Conservation (phyloP, 768 basidiomycete genomes). For the Auriscalpium orientale region DNA sequence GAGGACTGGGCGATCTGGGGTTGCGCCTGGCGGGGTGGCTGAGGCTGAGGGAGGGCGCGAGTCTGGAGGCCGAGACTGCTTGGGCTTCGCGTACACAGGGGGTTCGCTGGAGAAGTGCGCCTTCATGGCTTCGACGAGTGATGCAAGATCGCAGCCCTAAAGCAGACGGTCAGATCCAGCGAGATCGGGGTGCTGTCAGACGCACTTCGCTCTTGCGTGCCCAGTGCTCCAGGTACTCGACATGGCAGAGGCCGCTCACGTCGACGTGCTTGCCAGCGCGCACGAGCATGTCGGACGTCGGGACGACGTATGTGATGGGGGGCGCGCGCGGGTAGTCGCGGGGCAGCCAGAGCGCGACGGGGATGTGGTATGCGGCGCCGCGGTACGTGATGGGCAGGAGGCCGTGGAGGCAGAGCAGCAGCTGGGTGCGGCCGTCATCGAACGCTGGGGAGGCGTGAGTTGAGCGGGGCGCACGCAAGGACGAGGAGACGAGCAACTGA, state of each 20-base stretch:
- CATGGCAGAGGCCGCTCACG: constrained; percentile 63
- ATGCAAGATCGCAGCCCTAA: constrained; percentile 72
- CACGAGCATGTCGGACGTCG: constrained; percentile 86
- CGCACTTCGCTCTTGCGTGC: constrained; percentile 75
- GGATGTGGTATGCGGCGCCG: constrained; percentile 82
- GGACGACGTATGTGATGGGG: constrained; percentile 87
- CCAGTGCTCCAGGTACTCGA: constrained; percentile 75
- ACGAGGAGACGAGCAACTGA: constrained; percentile 23
- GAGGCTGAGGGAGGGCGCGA: constrained; percentile 15
- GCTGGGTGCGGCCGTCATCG: constrained; percentile 89
- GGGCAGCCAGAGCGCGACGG: constrained; percentile 82
- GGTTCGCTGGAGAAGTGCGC: constrained; percentile 78
- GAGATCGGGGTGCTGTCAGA: constrained; percentile 16
- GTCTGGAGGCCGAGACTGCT: constrained; percentile 14
- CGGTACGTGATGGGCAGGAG: constrained; percentile 83
- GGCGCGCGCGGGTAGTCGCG: constrained; percentile 76
- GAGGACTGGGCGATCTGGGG: not conserved
- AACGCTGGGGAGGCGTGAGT: constrained; percentile 47
- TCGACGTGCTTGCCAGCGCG: constrained; percentile 71
- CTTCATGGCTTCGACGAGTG: constrained; percentile 70
- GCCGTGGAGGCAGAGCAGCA: constrained; percentile 87
- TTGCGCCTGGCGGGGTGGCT: constrained; percentile 13
- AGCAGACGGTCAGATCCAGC: constrained; percentile 8
- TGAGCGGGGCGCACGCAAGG: constrained; percentile 12
- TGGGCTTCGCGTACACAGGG: constrained; percentile 84